These are phyloP conservation scores for Kurtzmaniella fragi DNA, from an alignment of 805 yeast genomes.

Conservation along the genomic window DNA sequence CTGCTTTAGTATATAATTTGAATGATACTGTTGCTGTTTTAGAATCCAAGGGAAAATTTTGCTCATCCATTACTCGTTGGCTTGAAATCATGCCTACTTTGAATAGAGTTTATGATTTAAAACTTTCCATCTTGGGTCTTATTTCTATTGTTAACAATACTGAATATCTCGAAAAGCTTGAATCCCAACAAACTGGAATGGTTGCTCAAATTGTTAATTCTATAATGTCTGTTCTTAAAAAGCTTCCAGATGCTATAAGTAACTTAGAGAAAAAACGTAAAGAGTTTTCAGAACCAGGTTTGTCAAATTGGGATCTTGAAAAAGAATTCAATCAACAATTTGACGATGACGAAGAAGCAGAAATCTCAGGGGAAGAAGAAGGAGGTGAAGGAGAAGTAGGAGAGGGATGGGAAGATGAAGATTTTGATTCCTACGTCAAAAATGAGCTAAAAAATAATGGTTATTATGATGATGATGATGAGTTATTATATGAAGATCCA, in stretches of 20 bases:
- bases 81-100: slow-evolving; percentile 49
- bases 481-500: slow-evolving; percentile 70
- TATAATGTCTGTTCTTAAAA: slow-evolving; percentile 42
- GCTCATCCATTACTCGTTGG: slow-evolving; percentile 62
- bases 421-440: slow-evolving; percentile 16
- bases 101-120: slow-evolving; percentile 75
- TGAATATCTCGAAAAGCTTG: slow-evolving; percentile 9
- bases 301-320: slow-evolving; percentile 11
- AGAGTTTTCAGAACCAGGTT: slow-evolving; percentile 39
- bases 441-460: slow-evolving; percentile 14
- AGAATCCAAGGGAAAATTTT: slow-evolving; percentile 34
- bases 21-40: slow-evolving; percentile 47
- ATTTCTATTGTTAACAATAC: slow-evolving; percentile 39
- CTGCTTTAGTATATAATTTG: slow-evolving; percentile 62
- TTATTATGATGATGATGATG: slow-evolving; percentile 46
- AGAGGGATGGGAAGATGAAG: slow-evolving; percentile 16
- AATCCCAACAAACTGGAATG: slow-evolving; percentile 10
- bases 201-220: slow-evolving; percentile 47
- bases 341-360: slow-evolving; percentile 6
- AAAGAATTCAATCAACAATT: slow-evolving; percentile 4
- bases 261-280: slow-evolving; percentile 59
- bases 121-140: slow-evolving; percentile 65
- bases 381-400: slow-evolving; percentile 5
- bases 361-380: background rate
- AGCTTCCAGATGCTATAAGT: slow-evolving; percentile 68